Conservation (phyloP, 345 rosid genomes). For the Noccaea bulbosa region DNA sequence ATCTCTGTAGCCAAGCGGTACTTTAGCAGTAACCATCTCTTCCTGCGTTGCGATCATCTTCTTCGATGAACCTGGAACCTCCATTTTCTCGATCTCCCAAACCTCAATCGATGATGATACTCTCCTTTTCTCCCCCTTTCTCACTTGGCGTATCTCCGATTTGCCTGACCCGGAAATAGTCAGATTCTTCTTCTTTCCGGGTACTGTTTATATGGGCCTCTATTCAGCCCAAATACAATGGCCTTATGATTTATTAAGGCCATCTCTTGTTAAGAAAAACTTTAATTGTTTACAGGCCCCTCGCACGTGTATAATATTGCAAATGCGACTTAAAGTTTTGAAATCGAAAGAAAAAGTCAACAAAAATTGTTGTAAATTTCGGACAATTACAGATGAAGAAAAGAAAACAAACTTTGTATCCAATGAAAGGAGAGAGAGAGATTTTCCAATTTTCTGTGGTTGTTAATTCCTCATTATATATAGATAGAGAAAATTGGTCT, state of each 20-base stretch:
- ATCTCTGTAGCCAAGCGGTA: constrained; percentile 85
- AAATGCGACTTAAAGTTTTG: constrained; percentile 25
- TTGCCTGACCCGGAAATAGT: constrained; percentile 21
- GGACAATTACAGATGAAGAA: neutral
- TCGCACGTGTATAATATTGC: neutral
- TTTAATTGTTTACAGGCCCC: no score
- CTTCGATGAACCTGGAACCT: constrained; percentile 86
- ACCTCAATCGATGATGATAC: neutral
- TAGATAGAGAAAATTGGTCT: no score
- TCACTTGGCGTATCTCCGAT: constrained; percentile 17
- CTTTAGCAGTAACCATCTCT: constrained; percentile 88
- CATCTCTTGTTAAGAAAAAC: no score
- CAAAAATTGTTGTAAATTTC: neutral
- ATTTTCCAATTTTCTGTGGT: no score
- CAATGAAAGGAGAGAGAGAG: neutral
- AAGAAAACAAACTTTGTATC: constrained; percentile 27
- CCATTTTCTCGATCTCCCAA: constrained; percentile 57
- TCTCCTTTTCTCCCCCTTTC: neutral
- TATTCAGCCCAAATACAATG: neutral
- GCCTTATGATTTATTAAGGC: neutral
- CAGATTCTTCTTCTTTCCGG: constrained; percentile 30
- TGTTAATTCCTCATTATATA: no score
- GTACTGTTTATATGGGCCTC: constrained; percentile 7
- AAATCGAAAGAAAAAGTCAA: constrained; percentile 28
- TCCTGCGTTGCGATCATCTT: constrained; percentile 96